Base-by-base conservation (phyloP, 331 rosid genomes). In the Rhamnella rubrinervis region DNA sequence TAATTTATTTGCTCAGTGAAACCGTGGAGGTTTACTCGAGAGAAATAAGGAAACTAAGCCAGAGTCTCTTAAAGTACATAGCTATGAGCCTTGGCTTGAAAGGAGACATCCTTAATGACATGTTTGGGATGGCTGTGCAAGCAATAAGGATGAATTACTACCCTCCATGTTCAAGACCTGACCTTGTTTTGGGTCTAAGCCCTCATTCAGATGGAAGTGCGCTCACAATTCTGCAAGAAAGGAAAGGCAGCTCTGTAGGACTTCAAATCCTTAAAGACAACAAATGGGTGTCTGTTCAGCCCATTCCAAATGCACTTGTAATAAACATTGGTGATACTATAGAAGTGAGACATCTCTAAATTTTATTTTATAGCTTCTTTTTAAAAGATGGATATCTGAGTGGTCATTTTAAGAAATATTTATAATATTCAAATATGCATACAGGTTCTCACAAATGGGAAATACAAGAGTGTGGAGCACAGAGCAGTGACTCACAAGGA, bases 161-260 rank as follows among this genome's bases (percentile, higher is more conserved):
- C 61, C 97, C 99, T 17, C 80, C 96, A 55, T 95, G 99, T 73
- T 75, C 96, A 4, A 89, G 97, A 63, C 99, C 99, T 63, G 99
- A 95, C 83, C 97, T 95, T 82, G 99, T 89, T 63, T 75, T 95
- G 74, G 99, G 99, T n/a, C 85, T 95, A 49, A 95, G 99, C 67
- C 97, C 99, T 26, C 97, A 95, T 82, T 95, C 99, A 46, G 99
- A 95, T 81, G 99, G 97, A 72, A 95, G 97, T 78, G 99, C 96
- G 35, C 86, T 95, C 55, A 91, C 99, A 82, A 93, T 91, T 53
- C 81, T 95, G 70, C 99, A 95, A 69, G 97, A 95, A 77, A 87
- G 93, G 61, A 87, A 85, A 59, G 89, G 88, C 70, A 85, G 83
- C 78, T 77, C 96, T 9, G 85, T 87, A 59, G 97, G 99, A 21